A percentile compares a stretch with the other conserved stretches of the same genome.
phyloP scores from a whole-genome alignment of 148 eudicot genomes.

The Camellia granthamiana region DNA sequence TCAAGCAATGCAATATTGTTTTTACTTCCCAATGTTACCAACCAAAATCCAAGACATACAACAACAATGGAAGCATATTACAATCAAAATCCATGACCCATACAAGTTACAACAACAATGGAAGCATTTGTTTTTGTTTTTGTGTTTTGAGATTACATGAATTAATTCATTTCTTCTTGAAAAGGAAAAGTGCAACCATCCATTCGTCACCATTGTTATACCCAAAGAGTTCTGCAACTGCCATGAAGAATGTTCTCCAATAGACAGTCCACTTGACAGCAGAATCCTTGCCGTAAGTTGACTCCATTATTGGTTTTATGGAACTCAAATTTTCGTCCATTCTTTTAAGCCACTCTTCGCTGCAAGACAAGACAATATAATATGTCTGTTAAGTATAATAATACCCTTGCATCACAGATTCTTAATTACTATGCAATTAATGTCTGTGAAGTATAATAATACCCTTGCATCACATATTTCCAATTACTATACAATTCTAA shows the following conservation, averaged over 20 bases:
- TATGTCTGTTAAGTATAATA: no score
- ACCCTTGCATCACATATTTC: background rate
- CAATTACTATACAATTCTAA: background rate
- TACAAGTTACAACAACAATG: background rate
- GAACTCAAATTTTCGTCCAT: conserved; percentile 63
- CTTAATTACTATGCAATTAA: no score
- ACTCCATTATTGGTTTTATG: conserved; percentile 82
- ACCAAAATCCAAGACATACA: no score
- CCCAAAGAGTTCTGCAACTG: conserved; percentile 85
- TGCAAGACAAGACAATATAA: conserved; percentile 24
- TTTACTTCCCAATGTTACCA: no score
- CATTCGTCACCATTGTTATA: conserved; percentile 95
- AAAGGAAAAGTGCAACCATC: conserved; percentile 91
- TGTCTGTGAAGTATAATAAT: no score
- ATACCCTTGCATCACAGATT: no score
- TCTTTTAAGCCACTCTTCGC: conserved; percentile 92
- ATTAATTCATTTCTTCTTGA: conserved; percentile 63
- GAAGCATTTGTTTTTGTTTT: no score
- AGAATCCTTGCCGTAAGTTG: conserved; percentile 83
- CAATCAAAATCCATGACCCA: background rate
- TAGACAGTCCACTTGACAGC: conserved; percentile 84
- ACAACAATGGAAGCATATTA: background rate
- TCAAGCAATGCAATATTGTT: no score
- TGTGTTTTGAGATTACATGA: background rate
- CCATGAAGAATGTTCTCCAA: conserved; percentile 91